A percentile compares a stretch with the other conserved stretches of the same genome.
phyloP scores from a whole-genome alignment of 257 asterid genomes.

The Mentha longifolia region DNA sequence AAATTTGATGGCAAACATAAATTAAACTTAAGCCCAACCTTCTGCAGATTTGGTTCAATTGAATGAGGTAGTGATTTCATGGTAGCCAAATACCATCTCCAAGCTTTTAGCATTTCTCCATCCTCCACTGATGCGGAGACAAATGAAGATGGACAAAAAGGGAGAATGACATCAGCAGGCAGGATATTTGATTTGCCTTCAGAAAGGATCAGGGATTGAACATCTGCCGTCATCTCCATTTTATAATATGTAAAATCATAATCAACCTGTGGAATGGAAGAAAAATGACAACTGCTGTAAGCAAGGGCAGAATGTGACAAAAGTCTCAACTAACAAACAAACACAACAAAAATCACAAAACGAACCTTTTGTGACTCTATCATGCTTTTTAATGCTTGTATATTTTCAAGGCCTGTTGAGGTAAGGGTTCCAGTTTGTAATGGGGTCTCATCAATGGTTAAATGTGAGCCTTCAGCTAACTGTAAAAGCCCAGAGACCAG shows the following conservation, averaged over 20 bases:
- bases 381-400: slow-evolving; percentile 57
- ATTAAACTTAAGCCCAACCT: slow-evolving; percentile 45
- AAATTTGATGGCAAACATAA: background rate
- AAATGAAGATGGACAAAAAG: slow-evolving; percentile 66
- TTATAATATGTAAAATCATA: slow-evolving; percentile 90
- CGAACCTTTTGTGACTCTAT: slow-evolving; percentile 71
- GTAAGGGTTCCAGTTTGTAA: slow-evolving; percentile 70
- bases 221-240: slow-evolving; percentile 81
- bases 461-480: slow-evolving; percentile 84
- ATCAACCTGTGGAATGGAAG: slow-evolving; percentile 55
- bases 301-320: background rate
- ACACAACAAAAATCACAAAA: background rate
- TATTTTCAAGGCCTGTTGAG: slow-evolving; percentile 72
- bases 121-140: slow-evolving; percentile 41
- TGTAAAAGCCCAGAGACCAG: slow-evolving; percentile 72
- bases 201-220: slow-evolving; percentile 78
- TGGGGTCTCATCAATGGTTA: slow-evolving; percentile 78
- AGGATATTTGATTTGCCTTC: slow-evolving; percentile 86
- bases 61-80: slow-evolving; percentile 75
- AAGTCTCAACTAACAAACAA: background rate
- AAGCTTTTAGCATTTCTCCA: slow-evolving; percentile 57
- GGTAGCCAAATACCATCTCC: slow-evolving; percentile 94
- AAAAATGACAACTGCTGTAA: background rate
- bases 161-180: slow-evolving; percentile 87
- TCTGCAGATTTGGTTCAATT: slow-evolving; percentile 71